Evolutionary conservation across 1,139 yeast species (phyloP), one percentile per base, ranked within the genome.

Genomic region (Taphrina betulina): DNA sequence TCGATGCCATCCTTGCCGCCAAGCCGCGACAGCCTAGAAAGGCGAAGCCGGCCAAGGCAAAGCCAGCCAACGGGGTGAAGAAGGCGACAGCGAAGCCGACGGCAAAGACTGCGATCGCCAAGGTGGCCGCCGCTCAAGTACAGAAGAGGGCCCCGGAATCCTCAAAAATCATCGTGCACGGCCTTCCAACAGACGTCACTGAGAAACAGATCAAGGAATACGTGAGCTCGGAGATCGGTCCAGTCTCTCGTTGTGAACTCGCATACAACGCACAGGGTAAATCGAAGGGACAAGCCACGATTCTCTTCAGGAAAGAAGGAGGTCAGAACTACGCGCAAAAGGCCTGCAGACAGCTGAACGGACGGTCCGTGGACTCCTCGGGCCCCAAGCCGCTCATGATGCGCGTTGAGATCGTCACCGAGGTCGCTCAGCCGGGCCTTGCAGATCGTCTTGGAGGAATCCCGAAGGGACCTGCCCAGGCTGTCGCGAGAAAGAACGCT

Each of bases 1-100:
- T 92, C 69, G 98, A 92, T 75, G 97, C 90, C 67, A 92, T 92
- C 70, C 87, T 92, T 70, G 79, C 95, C 61, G 74, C 87, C 62
- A 75, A 73, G 71, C 79, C 65, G 36, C 38, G 60, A 16, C 61
- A 58, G 24, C 62, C 60, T 37, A 63, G 65, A 60, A 72, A 68
- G 68, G 17, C 36, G 40, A 24, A 34, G 19, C 38, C 40, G 5
- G 55, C 55, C 24, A 40, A 51, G 44, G 33, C 40, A n/a, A 16
- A 29, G 14, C 31, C 37, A 5, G 63, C 69, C 14, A 48, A 42
- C 26, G 41, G 41, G 12, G 56, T 37, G 7, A 34, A 57, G 20
- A 53, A 59, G 43, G 37, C 51, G 3, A 22, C 35, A 38, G 67
- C 67, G 48, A 65, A 67, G 58, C 65, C 71, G 61, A 64, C 71